Evolutionary conservation across 2,329 filamentous ascomycete species (phyloP).

Genomic region (Paraphaeosphaeria minitans): DNA sequence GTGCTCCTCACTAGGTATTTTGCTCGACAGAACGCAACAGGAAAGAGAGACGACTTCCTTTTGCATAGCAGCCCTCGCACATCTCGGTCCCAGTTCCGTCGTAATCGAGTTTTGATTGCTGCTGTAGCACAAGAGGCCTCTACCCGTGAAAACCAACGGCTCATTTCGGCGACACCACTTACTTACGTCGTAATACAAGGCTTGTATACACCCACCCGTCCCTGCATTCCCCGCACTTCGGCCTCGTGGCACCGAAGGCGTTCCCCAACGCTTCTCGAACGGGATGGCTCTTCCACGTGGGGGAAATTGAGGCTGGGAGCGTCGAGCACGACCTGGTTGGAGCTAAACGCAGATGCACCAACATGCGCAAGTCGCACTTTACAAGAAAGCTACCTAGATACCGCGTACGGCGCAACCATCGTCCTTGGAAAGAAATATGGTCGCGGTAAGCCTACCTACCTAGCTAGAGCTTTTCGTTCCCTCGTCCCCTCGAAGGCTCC

Average conservation of each 20-base stretch:
- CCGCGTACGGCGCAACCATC: neutral
- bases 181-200: no score
- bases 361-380: neutral
- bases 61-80: no score
- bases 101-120: neutral
- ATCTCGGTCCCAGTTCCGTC: neutral
- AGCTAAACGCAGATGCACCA: no score
- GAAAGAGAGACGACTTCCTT: neutral
- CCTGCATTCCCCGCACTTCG: slow-evolving; percentile 1
- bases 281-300: neutral
- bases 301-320: neutral
- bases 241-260: neutral
- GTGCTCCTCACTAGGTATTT: neutral
- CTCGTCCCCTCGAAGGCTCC: no score
- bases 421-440: neutral
- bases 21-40: neutral
- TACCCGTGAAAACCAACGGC: neutral
- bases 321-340: neutral
- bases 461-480: no score
- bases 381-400: neutral
- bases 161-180: neutral
- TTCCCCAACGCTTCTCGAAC: neutral
- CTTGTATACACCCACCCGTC: neutral
- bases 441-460: no score
- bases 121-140: neutral